Evolutionary conservation across 2,329 filamentous ascomycete genomes (phyloP).

Genomic region (Penicillium sp.): DNA sequence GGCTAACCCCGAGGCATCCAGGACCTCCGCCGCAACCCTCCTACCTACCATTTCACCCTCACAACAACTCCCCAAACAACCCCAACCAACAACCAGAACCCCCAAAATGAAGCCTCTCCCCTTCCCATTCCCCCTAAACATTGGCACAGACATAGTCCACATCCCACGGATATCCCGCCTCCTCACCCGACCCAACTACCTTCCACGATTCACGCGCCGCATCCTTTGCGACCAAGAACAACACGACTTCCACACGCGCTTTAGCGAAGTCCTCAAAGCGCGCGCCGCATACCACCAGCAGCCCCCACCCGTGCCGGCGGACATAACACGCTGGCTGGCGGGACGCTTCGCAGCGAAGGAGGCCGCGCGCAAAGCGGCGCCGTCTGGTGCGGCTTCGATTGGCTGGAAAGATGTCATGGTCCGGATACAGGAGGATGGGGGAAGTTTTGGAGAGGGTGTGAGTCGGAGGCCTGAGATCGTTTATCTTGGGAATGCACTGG

Average conservation of each 20-base stretch:
- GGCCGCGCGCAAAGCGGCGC: constrained; percentile 70
- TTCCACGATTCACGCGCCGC: constrained; percentile 40
- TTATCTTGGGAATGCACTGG: constrained; percentile 26
- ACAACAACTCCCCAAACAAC: background rate
- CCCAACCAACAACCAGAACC: background rate
- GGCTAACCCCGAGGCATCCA: background rate
- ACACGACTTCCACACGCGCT: constrained; percentile 38
- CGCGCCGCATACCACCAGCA: background rate
- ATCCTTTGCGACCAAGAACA: constrained; percentile 45
- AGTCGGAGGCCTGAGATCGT: constrained; percentile 41
- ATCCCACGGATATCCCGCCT: constrained; percentile 64
- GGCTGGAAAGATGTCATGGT: constrained; percentile 62
- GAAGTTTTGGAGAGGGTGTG: constrained; percentile 15
- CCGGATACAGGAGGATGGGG: constrained; percentile 28
- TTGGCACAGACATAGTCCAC: constrained; percentile 79
- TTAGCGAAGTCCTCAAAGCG: constrained; percentile 20
- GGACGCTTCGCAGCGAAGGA: constrained; percentile 72
- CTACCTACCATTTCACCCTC: background rate
- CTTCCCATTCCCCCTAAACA: constrained; percentile 65
- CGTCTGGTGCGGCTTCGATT: constrained; percentile 52
- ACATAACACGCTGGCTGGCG: constrained; percentile 46
- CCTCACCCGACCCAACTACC: constrained; percentile 48
- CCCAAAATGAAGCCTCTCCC: constrained; percentile 36
- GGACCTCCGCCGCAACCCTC: background rate
- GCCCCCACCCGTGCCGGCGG: constrained; percentile 21